A percentile compares a stretch with the other conserved stretches of the same genome.
phyloP scores from a whole-genome alignment of 2,329 filamentous ascomycete genomes.

The Mycosphaerelloides madeirae region DNA sequence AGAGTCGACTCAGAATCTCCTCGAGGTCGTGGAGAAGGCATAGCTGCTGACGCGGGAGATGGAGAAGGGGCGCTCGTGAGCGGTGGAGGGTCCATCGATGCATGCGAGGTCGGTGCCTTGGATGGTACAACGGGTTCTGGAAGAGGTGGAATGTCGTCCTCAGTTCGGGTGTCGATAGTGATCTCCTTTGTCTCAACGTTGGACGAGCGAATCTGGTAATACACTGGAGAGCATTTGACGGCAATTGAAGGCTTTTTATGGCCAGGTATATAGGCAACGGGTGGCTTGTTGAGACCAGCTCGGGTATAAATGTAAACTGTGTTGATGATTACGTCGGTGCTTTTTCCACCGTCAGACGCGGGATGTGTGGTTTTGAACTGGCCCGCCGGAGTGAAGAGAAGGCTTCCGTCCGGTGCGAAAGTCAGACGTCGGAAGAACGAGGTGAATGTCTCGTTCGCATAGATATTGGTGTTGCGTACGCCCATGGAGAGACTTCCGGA shows the following conservation, averaged over 20 bases:
- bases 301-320: constrained; percentile 98
- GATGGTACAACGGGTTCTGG: constrained; percentile 69
- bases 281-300: constrained; percentile 93
- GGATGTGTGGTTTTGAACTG: constrained; percentile 81
- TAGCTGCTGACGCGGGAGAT: constrained; percentile 46
- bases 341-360: constrained; percentile 65
- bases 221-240: constrained; percentile 85
- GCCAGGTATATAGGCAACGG: constrained; percentile 87
- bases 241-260: constrained; percentile 98
- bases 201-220: constrained; percentile 72
- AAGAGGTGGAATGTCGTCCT: constrained; percentile 75
- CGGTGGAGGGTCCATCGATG: constrained; percentile 79
- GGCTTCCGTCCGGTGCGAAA: constrained; percentile 90
- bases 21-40: constrained; percentile 47
- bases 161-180: constrained; percentile 85
- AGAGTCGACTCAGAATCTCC: constrained; percentile 50
- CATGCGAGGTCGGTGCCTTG: constrained; percentile 54
- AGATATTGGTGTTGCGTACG: constrained; percentile 80
- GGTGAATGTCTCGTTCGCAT: constrained; percentile 93
- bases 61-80: constrained; percentile 52
- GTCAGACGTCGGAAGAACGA: constrained; percentile 93
- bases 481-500: constrained; percentile 54
- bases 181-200: constrained; percentile 73
- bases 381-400: constrained; percentile 89
- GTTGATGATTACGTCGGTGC: constrained; percentile 82